Evolutionary conservation across 2,329 filamentous ascomycete genomes (phyloP).

Genomic region (Fusarium paranaense): DNA sequence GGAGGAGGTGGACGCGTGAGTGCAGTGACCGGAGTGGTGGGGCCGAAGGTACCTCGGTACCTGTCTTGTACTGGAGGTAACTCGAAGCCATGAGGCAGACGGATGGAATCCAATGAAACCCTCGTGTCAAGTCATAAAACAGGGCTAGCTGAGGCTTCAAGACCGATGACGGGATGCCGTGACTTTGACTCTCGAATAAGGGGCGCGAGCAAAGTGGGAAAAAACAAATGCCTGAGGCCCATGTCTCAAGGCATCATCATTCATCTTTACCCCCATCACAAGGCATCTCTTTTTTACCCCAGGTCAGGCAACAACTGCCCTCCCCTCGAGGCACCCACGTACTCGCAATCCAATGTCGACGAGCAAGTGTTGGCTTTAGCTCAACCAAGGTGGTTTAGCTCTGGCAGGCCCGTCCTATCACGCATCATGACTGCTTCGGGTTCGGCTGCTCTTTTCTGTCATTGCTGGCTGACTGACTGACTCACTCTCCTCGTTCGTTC

Average conservation of each 20-base stretch:
- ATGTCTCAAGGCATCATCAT: neutral
- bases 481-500: neutral
- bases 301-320: slow-evolving; percentile 29
- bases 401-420: slow-evolving; percentile 5
- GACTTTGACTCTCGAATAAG: slow-evolving; percentile 5
- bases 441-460: slow-evolving; percentile 23
- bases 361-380: neutral
- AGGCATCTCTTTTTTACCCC: neutral
- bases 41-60: slow-evolving; percentile 29
- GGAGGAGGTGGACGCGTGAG: slow-evolving; percentile 22
- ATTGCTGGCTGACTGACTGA: slow-evolving; percentile 17
- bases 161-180: slow-evolving; percentile 10
- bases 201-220: neutral
- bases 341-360: neutral
- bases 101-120: neutral
- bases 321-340: slow-evolving; percentile 12
- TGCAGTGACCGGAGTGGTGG: slow-evolving; percentile 9
- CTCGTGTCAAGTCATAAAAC: slow-evolving; percentile 8
- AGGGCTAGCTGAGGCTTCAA: slow-evolving; percentile 9
- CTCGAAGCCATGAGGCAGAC: slow-evolving; percentile 1
- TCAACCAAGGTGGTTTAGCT: slow-evolving; percentile 19
- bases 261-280: neutral
- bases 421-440: slow-evolving; percentile 8
- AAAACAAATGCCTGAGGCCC: neutral
- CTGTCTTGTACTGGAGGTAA: neutral